Conservation (phyloP, 139 green algal genomes). For the Chlorella sp. region DNA sequence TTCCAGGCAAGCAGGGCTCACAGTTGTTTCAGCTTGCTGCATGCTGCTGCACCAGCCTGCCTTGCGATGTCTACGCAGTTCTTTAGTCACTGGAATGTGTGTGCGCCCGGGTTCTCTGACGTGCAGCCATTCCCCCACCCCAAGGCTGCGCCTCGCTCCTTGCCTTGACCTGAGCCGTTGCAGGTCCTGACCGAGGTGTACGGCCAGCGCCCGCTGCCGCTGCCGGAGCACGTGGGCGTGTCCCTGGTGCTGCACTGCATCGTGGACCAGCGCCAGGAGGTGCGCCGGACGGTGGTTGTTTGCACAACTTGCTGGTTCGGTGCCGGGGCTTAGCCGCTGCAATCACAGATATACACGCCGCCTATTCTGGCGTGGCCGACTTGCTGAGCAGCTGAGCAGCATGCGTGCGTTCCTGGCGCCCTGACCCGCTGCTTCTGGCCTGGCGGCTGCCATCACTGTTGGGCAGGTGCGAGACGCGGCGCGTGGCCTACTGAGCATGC, state of each 20-base stretch:
- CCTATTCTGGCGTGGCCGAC: no score
- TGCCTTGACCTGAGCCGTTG: background rate
- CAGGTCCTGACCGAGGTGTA: conserved; percentile 84
- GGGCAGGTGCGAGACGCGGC: conserved; percentile 75
- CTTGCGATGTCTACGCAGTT: background rate
- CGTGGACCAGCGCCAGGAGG: conserved; percentile 65
- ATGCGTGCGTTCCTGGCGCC: no score
- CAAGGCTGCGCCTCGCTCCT: background rate
- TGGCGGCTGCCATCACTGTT: no score
- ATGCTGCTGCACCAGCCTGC: no score
- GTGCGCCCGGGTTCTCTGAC: no score
- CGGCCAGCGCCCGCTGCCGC: conserved; percentile 49
- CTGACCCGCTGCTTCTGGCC: no score
- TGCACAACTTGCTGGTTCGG: no score
- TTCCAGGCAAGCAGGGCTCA: conserved; percentile 61
- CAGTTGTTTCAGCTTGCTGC: no score
- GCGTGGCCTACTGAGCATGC: conserved; percentile 79
- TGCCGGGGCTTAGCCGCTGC: no score
- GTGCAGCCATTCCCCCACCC: background rate
- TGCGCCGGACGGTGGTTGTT: conserved; percentile 41
- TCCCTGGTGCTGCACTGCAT: conserved; percentile 94
- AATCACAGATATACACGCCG: no score
- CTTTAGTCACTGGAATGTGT: background rate
- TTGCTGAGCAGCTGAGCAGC: no score
- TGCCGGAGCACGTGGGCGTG: conserved; percentile 76